Evolutionary conservation across 495 filamentous ascomycete genomes (phyloP).

Genomic region (Penicillium pulvis): DNA sequence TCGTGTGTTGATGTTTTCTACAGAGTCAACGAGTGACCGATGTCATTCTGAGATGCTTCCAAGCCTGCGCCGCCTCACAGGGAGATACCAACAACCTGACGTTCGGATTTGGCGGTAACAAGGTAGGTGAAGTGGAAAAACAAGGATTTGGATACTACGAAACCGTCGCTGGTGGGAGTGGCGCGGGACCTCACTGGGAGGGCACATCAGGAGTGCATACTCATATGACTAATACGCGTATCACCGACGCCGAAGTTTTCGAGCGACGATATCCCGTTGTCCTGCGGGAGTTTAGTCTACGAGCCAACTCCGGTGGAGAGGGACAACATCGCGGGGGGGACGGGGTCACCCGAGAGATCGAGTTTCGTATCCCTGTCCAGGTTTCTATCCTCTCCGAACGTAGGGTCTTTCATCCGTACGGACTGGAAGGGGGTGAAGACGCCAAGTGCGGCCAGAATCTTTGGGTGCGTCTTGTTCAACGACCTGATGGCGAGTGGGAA

Average conservation of each 20-base stretch:
- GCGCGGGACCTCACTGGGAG: conserved; percentile 80
- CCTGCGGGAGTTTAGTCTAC: conserved; percentile 77
- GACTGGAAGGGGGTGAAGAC: conserved; percentile 78
- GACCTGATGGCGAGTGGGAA: conserved; percentile 40
- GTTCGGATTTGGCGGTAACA: conserved; percentile 44
- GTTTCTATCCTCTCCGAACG: conserved; percentile 85
- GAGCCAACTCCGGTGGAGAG: conserved; percentile 63
- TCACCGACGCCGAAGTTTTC: conserved; percentile 89
- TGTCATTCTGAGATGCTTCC: conserved; percentile 83
- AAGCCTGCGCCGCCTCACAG: conserved; percentile 83
- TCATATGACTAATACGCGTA: conserved; percentile 96
- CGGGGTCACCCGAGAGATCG: conserved; percentile 41
- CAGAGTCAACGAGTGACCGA: conserved; percentile 77
- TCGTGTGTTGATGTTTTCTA: background rate
- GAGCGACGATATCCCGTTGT: conserved; percentile 87
- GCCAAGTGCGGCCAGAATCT: conserved; percentile 41
- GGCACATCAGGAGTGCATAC: conserved; percentile 85
- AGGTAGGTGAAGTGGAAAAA: conserved; percentile 22
- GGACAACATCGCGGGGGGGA: conserved; percentile 43
- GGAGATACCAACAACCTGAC: conserved; percentile 80
- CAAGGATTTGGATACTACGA: conserved; percentile 90
- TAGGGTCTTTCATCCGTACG: conserved; percentile 84
- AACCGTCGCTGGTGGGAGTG: conserved; percentile 86
- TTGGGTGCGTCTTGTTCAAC: conserved; percentile 55
- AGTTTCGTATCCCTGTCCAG: conserved; percentile 61